Percentiles rank a stretch among this genome's conserved stretches.
Conservation (phyloP, 495 filamentous ascomycete genomes). For the Penicilliopsis zonata region DNA sequence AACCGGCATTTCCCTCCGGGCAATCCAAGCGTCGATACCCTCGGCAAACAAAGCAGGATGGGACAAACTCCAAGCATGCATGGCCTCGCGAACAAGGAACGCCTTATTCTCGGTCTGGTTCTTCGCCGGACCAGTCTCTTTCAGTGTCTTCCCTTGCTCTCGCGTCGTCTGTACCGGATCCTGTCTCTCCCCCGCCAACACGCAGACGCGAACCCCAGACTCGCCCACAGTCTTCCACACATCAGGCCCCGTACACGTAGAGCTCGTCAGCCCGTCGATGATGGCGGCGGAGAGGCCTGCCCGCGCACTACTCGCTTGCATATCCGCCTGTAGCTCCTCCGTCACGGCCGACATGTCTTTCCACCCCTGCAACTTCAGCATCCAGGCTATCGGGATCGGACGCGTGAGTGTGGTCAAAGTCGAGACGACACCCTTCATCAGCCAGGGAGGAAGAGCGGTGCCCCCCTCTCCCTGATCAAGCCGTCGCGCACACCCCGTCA, state of each 20-base stretch:
- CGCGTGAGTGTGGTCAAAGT: not conserved
- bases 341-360: not conserved
- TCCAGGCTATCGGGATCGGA: not conserved
- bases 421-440: not conserved
- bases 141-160: not conserved
- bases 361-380: not conserved
- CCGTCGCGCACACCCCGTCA: not conserved
- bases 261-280: too few relatives aligned
- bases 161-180: not conserved
- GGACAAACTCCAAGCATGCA: not conserved
- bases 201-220: not conserved
- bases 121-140: not conserved
- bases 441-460: not conserved
- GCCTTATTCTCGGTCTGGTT: not conserved
- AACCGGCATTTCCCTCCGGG: not conserved
- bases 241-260: not conserved
- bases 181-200: not conserved
- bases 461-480: not conserved
- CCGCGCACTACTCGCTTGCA: not conserved
- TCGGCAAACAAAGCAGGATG: not conserved
- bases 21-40: not conserved
- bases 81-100: not conserved
- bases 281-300: too few relatives aligned
- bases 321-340: not conserved
- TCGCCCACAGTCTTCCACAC: not conserved